Evolutionary conservation across 2,329 filamentous ascomycete genomes (phyloP), one percentile per base, ranked within the genome.

Genomic region (Aspergillus neotritici): DNA sequence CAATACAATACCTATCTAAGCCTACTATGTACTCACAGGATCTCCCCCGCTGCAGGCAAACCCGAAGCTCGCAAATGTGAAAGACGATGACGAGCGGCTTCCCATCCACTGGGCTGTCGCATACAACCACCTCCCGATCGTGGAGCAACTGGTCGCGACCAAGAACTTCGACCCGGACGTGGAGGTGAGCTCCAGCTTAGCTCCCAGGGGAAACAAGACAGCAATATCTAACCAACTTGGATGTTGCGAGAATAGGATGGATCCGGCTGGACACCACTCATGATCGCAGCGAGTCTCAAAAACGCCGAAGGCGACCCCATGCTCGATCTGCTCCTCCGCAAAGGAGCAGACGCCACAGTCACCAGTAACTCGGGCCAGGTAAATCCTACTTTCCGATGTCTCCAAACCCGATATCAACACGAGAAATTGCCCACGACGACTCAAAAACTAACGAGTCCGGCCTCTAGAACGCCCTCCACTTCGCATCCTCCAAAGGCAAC

Each of bases 21-120:
- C 31, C 31, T 16, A 17, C 5, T n/a, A 28, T 25, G 37, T 32
- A 14, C 13, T 43, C 12, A 21, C 9, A 17, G 17, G 25, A 40
- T 31, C 14, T 21, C 21, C 29, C 25, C 10, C 9, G 12, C 4
- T 10, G 7, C 15, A 91, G 84, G 81, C 83, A 53, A 89, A 94
- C 60, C 83, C 86, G 2, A 90, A 86, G 58, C 78, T 94, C 31
- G 83, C 87, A 17, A 75, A 71, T 45, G 80, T 82, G 57, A 74
- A 72, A 58, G 93, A 98, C 59, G 84, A 87, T 37, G 93, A 98
- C 64, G 87, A 88, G 12, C 86, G 93, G 34, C 79, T 95, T 31
- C 84, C 93, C 2, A 82, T 97, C 44, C 93, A 98, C 73, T 98
- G 93, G 93, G 91, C 93, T 0, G 80, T 82, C 2, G 93, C 90